Base-by-base conservation (phyloP, 495 filamentous ascomycete species). In the Aspergillus nidulans region DNA sequence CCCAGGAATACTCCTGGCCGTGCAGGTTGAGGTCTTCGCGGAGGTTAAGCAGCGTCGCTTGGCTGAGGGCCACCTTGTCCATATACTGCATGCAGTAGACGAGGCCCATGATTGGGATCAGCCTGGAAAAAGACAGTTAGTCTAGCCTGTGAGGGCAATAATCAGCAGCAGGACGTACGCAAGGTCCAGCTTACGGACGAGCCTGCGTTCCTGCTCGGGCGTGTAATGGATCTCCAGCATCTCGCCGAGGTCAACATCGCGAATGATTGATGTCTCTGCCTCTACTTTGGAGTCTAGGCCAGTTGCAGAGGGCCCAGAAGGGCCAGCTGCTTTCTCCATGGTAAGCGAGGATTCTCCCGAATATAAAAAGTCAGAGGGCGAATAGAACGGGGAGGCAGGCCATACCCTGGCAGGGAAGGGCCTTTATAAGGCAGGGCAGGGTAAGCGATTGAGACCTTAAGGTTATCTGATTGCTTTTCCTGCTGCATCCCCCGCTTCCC, bases 51-150 rank as follows among this genome's bases (percentile, higher is more conserved):
- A 79, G 59, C 9, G 69, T 74, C 13, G 79, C 73, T 60, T 83
- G 81, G 39, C 77, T 81, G 1, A 83, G 64, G 3, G 80, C 79
- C 9, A 80, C 69, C 51, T 84, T 83, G 63, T 85, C 81, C 61
- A 85, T 77, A 57, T 77, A 82, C 51, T 82, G 78, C 30, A 84
- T 62, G 65, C 71, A 71, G 24, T 76, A 76, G 46, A 70, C 71
- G 18, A 72, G 55, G n/a, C 69, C 70, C 71, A 76, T 74, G 9
- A 78, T 59, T 1, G 80, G 81, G 54, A 84, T 79, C 32, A 83
- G 54, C 34, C 69, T 71, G 45, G 26, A 9, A 9, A 4, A 4
- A 28, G 26, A 28, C 26, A 9, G 26, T 9, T 4, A 28, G 4
- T 4, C 26, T 34, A 34, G 9, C 8, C 2, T 34, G 30, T 6